Conservation (phyloP, 257 asterid genomes). For the Agastache rugosa region DNA sequence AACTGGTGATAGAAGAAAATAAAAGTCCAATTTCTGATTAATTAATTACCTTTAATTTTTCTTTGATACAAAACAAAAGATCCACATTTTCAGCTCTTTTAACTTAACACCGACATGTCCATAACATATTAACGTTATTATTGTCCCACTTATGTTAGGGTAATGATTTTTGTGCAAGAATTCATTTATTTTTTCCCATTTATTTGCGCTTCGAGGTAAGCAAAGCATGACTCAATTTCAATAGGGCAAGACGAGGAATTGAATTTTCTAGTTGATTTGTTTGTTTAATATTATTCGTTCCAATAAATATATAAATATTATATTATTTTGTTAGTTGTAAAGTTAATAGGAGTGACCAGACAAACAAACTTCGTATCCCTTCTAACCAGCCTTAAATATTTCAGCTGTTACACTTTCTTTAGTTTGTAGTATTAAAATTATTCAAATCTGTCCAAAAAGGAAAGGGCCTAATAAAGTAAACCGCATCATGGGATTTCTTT, state of each 20-base stretch:
- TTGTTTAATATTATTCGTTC: background rate
- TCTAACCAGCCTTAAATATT: constrained; percentile 24
- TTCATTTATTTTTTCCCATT: background rate
- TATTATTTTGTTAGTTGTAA: background rate
- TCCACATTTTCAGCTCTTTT: background rate
- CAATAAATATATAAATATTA: background rate
- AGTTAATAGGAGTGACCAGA: constrained; percentile 8
- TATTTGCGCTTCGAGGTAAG: constrained; percentile 5
- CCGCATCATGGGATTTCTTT: constrained; percentile 32
- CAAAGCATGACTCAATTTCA: background rate
- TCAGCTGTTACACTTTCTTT: constrained; percentile 4
- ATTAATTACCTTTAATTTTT: too few relatives aligned
- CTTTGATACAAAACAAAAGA: too few relatives aligned
- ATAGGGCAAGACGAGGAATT: constrained; percentile 14
- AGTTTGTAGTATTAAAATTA: background rate
- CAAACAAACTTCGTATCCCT: constrained; percentile 28
- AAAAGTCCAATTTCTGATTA: too few relatives aligned
- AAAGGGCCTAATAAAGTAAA: background rate
- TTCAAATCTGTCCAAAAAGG: constrained; percentile 32
- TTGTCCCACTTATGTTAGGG: background rate
- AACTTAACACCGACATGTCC: background rate
- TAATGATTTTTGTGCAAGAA: background rate
- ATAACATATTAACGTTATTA: background rate
- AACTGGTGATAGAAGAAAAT: too few relatives aligned
- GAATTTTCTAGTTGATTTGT: constrained; percentile 7